Base-by-base conservation (phyloP, 78 protist species). In the Abeoforma whisleri region DNA sequence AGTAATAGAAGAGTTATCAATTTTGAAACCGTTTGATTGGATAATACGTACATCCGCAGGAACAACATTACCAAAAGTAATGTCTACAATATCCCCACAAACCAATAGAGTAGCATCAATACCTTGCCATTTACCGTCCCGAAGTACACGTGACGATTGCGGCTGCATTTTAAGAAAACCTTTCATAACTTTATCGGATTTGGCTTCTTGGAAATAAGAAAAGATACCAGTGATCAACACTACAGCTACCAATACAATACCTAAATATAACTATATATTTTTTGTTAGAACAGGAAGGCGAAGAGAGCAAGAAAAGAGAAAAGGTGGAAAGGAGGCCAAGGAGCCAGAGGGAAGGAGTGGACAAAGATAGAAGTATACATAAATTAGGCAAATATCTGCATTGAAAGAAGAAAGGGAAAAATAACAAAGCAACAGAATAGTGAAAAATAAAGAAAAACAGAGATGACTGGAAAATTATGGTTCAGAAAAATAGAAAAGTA, bases 1-100 rank as follows among this genome's bases (percentile, higher is more conserved):
- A 0, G 97, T 95, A 31, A 97, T 82, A 22, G 94, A 89, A 1
- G 95, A 71, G 35, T 95, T 90, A 88, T 93, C 96, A 30, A 90
- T 87, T 35, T 81, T 79, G 39, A 91, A 40, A 68, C 40, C 30
- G 68, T 2, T 0, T 28, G 57, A 22, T 32, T 89, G 76, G 32
- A 94, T 0, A 25, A 92, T 1, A 28, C 95, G 88, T 1, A 90
- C 23, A 68, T 95, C 97, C 5, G 95, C 93, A 1, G 96, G 96
- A 12, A 93, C 40, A 75, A 69, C 73, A 72, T 79, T 74, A 25
- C 98, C 98, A 22, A 1, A 25, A 30, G 22, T 36, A 38, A 93
- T 2, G 38, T 39, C 39, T 22, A 92, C 80, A 25, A 95, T 25
- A 84, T 95, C 98, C 62, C 62, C 62, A 19, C 5, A 48, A 48